These are phyloP conservation scores for Suillus tomentosus DNA, from an alignment of 768 basidiomycete genomes.

Conservation along the genomic window DNA sequence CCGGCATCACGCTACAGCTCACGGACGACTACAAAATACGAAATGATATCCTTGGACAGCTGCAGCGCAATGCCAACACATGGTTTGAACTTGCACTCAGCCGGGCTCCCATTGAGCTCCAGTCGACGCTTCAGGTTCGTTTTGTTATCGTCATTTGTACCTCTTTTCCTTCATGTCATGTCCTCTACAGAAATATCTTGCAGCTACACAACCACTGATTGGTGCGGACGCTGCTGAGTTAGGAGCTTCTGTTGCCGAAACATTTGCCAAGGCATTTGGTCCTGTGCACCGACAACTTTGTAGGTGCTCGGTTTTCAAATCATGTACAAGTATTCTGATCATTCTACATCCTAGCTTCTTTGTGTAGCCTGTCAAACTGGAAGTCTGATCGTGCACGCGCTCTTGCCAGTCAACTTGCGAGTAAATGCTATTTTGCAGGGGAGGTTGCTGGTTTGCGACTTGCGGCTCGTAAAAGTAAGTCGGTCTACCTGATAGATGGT, in stretches of 20 bases:
- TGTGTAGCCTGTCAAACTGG: conserved; percentile 58
- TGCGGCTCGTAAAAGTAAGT: conserved; percentile 63
- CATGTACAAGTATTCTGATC: conserved; percentile 6
- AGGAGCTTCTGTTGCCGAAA: conserved; percentile 87
- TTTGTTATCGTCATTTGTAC: not conserved
- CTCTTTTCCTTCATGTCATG: conserved; percentile 5
- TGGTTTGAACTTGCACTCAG: conserved; percentile 91
- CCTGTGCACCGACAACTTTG: conserved; percentile 75
- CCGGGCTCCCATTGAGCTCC: conserved; percentile 89
- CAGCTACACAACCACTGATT: conserved; percentile 66
- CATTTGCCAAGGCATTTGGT: conserved; percentile 81
- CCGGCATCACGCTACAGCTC: conserved; percentile 73
- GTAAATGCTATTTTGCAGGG: conserved; percentile 88
- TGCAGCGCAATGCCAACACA: conserved; percentile 69
- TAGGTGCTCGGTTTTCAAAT: conserved; percentile 37
- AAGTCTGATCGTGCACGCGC: conserved; percentile 81
- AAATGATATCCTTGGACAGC: conserved; percentile 76
- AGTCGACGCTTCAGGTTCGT: conserved; percentile 85
- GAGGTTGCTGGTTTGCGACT: conserved; percentile 82
- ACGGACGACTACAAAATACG: conserved; percentile 85
- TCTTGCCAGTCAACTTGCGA: conserved; percentile 83
- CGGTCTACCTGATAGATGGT: not conserved
- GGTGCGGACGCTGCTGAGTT: conserved; percentile 83
- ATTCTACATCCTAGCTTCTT: conserved; percentile 44
- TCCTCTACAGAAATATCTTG: conserved; percentile 79